Evolutionary conservation across 1,284 basidiomycete genomes (phyloP).

Genomic region (Tilletia walkeri): DNA sequence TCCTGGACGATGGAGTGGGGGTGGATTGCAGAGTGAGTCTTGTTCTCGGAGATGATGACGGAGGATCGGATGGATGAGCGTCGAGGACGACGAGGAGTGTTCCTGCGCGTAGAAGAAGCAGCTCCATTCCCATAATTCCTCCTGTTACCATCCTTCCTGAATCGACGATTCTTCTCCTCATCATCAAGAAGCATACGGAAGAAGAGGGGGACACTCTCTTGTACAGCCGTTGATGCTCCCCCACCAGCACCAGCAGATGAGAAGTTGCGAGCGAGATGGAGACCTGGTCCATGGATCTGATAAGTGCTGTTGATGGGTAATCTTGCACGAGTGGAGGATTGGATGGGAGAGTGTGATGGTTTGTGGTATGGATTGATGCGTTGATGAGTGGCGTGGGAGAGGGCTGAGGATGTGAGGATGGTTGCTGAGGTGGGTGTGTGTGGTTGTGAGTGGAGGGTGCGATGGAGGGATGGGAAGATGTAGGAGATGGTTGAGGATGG

Average conservation of each 20-base stretch:
- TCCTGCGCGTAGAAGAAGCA: too few relatives aligned
- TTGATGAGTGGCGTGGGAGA: background rate
- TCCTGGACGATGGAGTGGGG: background rate
- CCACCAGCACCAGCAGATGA: background rate
- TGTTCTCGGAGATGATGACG: too few relatives aligned
- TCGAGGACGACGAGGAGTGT: too few relatives aligned
- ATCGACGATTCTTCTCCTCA: conserved; percentile 1
- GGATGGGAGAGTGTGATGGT: background rate
- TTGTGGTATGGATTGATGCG: too few relatives aligned
- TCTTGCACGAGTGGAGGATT: background rate
- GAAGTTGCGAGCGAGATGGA: conserved; percentile 17
- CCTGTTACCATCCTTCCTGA: too few relatives aligned
- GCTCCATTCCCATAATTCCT: too few relatives aligned
- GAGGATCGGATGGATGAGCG: too few relatives aligned
- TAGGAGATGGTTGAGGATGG: conserved; percentile 6
- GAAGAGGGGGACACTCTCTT: conserved; percentile 1
- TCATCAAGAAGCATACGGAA: background rate
- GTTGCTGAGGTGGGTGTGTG: background rate
- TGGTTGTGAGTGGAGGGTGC: too few relatives aligned
- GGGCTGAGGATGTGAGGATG: background rate
- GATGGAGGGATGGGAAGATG: background rate
- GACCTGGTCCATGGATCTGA: conserved; percentile 12
- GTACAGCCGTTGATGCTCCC: background rate
- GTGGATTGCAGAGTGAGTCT: too few relatives aligned
- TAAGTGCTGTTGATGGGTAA: background rate